Evolutionary conservation across 257 asterid genomes (phyloP).

Genomic region (Craterostigma plantagineum): DNA sequence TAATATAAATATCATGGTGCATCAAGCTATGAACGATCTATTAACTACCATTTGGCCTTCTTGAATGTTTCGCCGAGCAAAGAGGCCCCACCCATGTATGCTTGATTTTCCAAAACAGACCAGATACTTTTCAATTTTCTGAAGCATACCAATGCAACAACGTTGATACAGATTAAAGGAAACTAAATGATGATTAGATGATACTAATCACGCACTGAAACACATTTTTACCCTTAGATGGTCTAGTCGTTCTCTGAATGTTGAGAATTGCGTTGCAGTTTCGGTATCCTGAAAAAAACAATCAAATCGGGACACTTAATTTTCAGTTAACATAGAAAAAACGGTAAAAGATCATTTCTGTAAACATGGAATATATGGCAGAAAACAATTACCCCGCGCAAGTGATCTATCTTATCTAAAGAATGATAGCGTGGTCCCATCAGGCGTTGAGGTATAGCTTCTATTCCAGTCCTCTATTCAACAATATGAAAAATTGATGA

Average conservation of each 20-base stretch:
- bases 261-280: constrained; percentile 28
- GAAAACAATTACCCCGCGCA: constrained; percentile 22
- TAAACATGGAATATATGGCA: too few relatives aligned
- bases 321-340: background rate
- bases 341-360: background rate
- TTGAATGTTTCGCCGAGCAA: constrained; percentile 68
- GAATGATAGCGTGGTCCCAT: constrained; percentile 70
- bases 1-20: background rate
- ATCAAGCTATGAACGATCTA: background rate
- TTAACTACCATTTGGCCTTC: constrained; percentile 82
- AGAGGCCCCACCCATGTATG: constrained; percentile 99
- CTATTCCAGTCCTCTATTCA: constrained; percentile 27
- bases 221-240: constrained; percentile 43
- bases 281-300: constrained; percentile 27
- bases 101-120: constrained; percentile 96
- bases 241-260: constrained; percentile 57
- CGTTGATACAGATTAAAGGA: background rate
- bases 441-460: constrained; percentile 53
- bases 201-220: background rate
- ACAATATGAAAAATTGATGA: constrained; percentile 10
- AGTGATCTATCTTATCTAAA: constrained; percentile 33
- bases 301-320: constrained; percentile 6
- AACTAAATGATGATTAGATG: background rate
- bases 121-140: constrained; percentile 56
- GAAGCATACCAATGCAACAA: constrained; percentile 12